Evolutionary conservation across 2,329 filamentous ascomycete species (phyloP).

Genomic region (Ophiobolus disseminans): DNA sequence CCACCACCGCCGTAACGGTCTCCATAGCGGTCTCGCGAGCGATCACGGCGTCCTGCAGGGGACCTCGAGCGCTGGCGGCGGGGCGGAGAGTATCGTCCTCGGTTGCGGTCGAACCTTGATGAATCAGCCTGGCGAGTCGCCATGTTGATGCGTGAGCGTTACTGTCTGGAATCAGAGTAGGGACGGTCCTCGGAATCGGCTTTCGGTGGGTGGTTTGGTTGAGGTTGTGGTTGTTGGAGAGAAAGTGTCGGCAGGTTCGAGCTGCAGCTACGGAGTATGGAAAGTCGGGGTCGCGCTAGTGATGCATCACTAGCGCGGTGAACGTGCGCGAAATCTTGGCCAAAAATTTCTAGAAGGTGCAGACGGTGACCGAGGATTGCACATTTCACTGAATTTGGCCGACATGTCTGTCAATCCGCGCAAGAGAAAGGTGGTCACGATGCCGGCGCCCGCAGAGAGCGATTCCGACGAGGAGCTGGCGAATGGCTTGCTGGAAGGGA

Average conservation of each 20-base stretch:
- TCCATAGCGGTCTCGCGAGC: slow-evolving; percentile 45
- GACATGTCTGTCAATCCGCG: slow-evolving; percentile 57
- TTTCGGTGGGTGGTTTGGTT: background rate
- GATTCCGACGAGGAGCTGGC: slow-evolving; percentile 46
- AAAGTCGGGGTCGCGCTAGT: slow-evolving; percentile 6
- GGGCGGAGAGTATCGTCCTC: slow-evolving; percentile 48
- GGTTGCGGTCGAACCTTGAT: slow-evolving; percentile 62
- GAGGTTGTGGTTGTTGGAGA: background rate
- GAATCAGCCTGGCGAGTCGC: slow-evolving; percentile 73
- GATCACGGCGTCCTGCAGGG: slow-evolving; percentile 52
- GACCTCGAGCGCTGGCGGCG: slow-evolving; percentile 63
- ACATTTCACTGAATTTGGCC: slow-evolving; percentile 9
- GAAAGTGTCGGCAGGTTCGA: background rate
- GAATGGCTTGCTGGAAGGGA: slow-evolving; percentile 51
- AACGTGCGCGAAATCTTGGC: slow-evolving; percentile 36
- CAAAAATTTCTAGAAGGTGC: slow-evolving; percentile 31
- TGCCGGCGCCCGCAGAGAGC: slow-evolving; percentile 40
- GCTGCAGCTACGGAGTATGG: background rate
- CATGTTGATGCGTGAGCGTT: slow-evolving; percentile 40
- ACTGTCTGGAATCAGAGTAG: slow-evolving; percentile 25
- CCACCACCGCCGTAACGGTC: slow-evolving; percentile 53
- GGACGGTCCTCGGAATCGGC: background rate
- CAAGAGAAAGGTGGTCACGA: slow-evolving; percentile 54
- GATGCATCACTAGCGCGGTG: slow-evolving; percentile 17
- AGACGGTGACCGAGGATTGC: background rate